Conservation (phyloP, 768 basidiomycete genomes). For the Peribolospora baueri region DNA sequence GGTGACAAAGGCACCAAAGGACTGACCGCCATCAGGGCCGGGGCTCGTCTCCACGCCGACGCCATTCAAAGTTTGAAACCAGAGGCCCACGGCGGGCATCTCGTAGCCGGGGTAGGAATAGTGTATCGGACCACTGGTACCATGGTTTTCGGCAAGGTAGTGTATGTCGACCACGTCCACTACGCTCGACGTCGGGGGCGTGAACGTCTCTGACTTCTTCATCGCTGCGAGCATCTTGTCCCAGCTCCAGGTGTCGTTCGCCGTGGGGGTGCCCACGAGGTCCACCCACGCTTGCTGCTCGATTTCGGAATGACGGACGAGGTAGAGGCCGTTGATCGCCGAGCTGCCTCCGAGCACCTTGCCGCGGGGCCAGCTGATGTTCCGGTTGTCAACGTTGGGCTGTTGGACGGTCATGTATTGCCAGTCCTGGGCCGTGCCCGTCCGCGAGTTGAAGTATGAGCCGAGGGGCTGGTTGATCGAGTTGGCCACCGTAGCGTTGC, state of each 20-base stretch:
- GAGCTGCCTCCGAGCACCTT: conserved; percentile 15
- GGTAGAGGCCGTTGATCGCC: conserved; percentile 14
- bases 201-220: conserved; percentile 21
- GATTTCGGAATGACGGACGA: conserved; percentile 7
- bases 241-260: conserved; percentile 9
- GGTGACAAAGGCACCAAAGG: conserved; percentile 15
- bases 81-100: conserved; percentile 10
- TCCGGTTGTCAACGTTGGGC: conserved; percentile 3
- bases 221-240: conserved; percentile 10
- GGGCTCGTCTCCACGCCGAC: conserved; percentile 7
- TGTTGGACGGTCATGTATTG: conserved; percentile 12
- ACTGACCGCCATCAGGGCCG: conserved; percentile 11
- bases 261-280: neutral
- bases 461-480: neutral
- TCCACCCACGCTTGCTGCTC: conserved; percentile 15
- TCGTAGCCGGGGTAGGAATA: conserved; percentile 10
- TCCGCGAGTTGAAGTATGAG: neutral
- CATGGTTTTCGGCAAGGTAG: conserved; percentile 17
- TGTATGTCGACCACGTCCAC: conserved; percentile 15
- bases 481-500: neutral
- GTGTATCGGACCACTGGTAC: conserved; percentile 12
- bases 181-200: conserved; percentile 16
- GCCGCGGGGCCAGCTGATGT: conserved; percentile 15
- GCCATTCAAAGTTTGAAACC: conserved; percentile 11
- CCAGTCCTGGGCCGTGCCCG: conserved; percentile 13